These are phyloP conservation scores for Goniomonas avonlea DNA, from an alignment of 78 protist genomes.

Conservation along the genomic window DNA sequence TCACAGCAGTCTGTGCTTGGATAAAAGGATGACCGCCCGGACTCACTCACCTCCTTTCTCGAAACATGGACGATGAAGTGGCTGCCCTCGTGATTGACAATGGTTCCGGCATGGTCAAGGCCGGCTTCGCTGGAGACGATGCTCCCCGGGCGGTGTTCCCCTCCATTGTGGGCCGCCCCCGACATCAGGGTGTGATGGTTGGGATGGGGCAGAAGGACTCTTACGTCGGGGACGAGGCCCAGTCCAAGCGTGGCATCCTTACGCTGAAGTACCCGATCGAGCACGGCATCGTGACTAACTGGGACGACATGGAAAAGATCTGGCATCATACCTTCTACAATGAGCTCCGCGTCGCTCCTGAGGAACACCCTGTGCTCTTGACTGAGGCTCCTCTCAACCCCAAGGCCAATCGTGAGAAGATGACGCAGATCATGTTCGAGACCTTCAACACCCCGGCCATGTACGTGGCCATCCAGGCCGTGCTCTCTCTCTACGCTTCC, in stretches of 20 bases:
- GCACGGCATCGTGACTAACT: constrained; percentile 95
- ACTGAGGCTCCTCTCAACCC: constrained; percentile 97
- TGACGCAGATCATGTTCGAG: constrained; percentile 92
- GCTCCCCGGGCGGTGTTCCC: constrained; percentile 77
- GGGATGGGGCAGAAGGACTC: constrained; percentile 77
- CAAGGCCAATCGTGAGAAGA: constrained; percentile 89
- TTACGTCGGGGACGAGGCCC: constrained; percentile 92
- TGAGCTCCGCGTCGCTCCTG: constrained; percentile 89
- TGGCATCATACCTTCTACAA: constrained; percentile 94
- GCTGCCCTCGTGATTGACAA: constrained; percentile 73
- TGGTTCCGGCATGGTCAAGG: constrained; percentile 93
- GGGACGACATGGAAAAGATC: constrained; percentile 96
- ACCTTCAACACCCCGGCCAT: constrained; percentile 89
- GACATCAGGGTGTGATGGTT: constrained; percentile 60
- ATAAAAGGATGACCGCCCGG: too few relatives aligned
- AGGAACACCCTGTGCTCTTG: constrained; percentile 90
- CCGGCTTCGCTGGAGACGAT: constrained; percentile 87
- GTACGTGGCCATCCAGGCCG: constrained; percentile 74
- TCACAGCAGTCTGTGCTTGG: too few relatives aligned
- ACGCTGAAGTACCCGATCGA: constrained; percentile 86
- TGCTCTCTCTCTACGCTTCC: constrained; percentile 80
- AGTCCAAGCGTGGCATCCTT: constrained; percentile 74
- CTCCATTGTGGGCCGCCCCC: constrained; percentile 73
- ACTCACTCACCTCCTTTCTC: too few relatives aligned
- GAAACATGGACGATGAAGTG: constrained; percentile 26